Evolutionary conservation across 805 yeast species (phyloP).

Genomic region (Barnettozyma populi): DNA sequence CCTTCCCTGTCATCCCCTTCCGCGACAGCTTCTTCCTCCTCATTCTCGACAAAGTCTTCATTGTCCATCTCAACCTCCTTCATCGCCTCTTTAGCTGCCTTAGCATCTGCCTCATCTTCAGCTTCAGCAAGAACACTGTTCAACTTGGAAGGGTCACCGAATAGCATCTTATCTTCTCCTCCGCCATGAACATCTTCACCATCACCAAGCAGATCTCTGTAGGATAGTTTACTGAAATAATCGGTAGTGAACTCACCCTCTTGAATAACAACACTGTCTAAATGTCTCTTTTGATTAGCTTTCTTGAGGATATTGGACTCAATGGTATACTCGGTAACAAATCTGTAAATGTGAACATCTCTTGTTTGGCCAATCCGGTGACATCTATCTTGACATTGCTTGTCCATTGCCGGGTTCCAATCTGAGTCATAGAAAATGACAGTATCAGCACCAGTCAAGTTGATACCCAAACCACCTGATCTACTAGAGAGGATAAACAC

Average conservation of each 20-base stretch:
- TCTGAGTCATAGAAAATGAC: slow-evolving; percentile 97
- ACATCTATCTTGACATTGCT: slow-evolving; percentile 98
- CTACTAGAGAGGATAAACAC: slow-evolving; percentile 91
- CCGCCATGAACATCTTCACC: slow-evolving; percentile 21
- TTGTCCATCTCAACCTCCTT: slow-evolving; percentile 78
- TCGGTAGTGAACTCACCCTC: slow-evolving; percentile 98
- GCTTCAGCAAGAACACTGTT: slow-evolving; percentile 79
- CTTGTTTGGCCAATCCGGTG: slow-evolving; percentile 98
- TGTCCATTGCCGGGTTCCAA: slow-evolving; percentile 99
- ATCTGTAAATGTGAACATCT: slow-evolving; percentile 94
- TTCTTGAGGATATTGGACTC: slow-evolving; percentile 91
- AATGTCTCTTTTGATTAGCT: slow-evolving; percentile 90
- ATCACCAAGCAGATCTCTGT: slow-evolving; percentile 71
- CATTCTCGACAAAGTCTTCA: slow-evolving; percentile 69
- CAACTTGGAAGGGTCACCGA: slow-evolving; percentile 35
- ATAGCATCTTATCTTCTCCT: slow-evolving; percentile 28
- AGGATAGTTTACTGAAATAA: slow-evolving; percentile 83
- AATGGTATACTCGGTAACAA: slow-evolving; percentile 93
- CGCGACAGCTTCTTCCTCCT: slow-evolving; percentile 26
- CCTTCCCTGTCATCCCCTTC: slow-evolving; percentile 50
- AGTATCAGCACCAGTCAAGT: slow-evolving; percentile 97
- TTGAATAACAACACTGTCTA: slow-evolving; percentile 93
- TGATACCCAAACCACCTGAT: slow-evolving; percentile 98
- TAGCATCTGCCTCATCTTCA: slow-evolving; percentile 88
- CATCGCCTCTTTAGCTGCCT: slow-evolving; percentile 81